These are phyloP conservation scores for Vitis amurensis DNA, from an alignment of 164 flowering plant species.

Conservation along the genomic window DNA sequence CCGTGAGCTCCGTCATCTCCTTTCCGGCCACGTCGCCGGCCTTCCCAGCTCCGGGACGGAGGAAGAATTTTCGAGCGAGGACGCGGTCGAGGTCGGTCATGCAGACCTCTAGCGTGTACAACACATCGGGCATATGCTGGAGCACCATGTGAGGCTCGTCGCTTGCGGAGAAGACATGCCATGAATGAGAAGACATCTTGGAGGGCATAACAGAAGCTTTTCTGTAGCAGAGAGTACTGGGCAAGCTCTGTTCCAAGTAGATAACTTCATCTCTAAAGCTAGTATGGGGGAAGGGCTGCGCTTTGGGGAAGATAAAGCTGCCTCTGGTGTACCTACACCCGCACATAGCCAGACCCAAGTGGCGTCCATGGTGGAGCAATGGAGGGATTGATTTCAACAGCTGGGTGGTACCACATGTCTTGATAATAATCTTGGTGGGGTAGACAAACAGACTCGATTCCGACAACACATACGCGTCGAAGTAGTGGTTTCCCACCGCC, in stretches of 20 bases:
- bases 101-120: conserved; percentile 80
- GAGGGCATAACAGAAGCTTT: conserved; percentile 74
- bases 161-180: conserved; percentile 86
- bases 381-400: conserved; percentile 79
- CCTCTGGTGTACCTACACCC: conserved; percentile 83
- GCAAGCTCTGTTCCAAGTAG: conserved; percentile 53
- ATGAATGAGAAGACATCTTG: conserved; percentile 45
- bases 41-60: conserved; percentile 27
- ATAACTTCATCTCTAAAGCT: conserved; percentile 71
- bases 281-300: conserved; percentile 84
- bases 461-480: conserved; percentile 88
- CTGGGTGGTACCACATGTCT: conserved; percentile 96
- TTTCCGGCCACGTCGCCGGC: conserved; percentile 63
- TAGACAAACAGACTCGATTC: conserved; percentile 91
- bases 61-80: conserved; percentile 59
- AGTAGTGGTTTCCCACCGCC: conserved; percentile 61
- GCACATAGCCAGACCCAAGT: conserved; percentile 45
- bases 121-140: background rate
- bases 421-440: conserved; percentile 83
- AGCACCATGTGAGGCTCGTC: conserved; percentile 12
- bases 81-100: conserved; percentile 82
- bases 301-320: conserved; percentile 73
- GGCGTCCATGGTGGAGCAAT: conserved; percentile 45
- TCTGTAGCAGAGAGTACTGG: conserved; percentile 40
- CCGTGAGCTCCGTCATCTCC: conserved; percentile 75